Evolutionary conservation across 208 protist genomes (phyloP), one percentile per base, ranked within the genome.

Genomic region (Lotmaria passim): DNA sequence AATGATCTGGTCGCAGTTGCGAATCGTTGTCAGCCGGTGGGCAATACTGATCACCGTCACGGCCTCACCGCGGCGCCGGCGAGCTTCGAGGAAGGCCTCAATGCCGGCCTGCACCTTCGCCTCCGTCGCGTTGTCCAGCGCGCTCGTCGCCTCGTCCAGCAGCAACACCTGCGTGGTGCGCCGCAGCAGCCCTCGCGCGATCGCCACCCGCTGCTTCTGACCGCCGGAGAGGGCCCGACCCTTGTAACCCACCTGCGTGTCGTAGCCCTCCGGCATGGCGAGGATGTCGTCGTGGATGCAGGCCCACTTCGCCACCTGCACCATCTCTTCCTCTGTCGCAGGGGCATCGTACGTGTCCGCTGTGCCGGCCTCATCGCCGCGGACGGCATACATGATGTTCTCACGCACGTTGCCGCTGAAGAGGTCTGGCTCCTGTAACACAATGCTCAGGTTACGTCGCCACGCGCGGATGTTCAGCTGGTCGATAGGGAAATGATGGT

Each of bases 351-450:
- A n/a, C n/a, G n/a, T n/a, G n/a, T n/a, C n/a, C n/a, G n/a, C n/a
- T n/a, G n/a, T 10, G 0, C 26, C 59, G 4, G 26, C 59, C 3
- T 19, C 59, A n/a, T 21, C 31, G 38, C 63, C 79, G 12, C 44
- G 55, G 28, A 50, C 47, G 2, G 82, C 51, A 79, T 98, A 97
- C 23, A 62, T 59, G 58, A 98, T 98, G 81, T 98, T 98, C 19
- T 98, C 84, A 12, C 79, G 76, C 34, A 99, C 84, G 21, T 88
- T 96, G 11, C 85, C 90, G 34, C 75, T 84, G 78, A 98, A 99
- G 5, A 98, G 86, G 36, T 91, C 75, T 6, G 91, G 91, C 71
- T 96, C 89, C 79, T 96, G 89, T 67, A 91, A 65, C 34, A 96
- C 86, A 43, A 94, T 78, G 58, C 82, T 86, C 28, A 96, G 67